Conservation (phyloP, 2,329 filamentous ascomycete genomes). For the Pestalotiopsis sp. region DNA sequence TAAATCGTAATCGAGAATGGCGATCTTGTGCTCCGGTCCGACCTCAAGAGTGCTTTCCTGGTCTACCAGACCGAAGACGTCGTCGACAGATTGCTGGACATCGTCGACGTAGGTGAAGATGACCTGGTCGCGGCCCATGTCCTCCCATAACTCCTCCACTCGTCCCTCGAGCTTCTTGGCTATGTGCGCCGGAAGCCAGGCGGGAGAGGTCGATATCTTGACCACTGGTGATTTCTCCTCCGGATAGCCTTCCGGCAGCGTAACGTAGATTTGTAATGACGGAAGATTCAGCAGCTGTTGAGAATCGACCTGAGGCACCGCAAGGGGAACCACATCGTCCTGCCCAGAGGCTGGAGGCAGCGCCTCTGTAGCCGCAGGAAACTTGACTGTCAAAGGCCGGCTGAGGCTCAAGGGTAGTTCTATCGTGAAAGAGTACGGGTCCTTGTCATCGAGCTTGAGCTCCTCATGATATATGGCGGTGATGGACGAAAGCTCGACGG, state of each 20-base stretch:
- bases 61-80: conserved; percentile 61
- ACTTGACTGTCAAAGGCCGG: conserved; percentile 58
- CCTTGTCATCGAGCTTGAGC: conserved; percentile 47
- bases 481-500: conserved; percentile 62
- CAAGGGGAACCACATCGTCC: conserved; percentile 14
- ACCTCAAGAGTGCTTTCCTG: conserved; percentile 52
- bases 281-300: conserved; percentile 61
- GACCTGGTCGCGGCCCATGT: conserved; percentile 60
- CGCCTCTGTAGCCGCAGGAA: conserved; percentile 50
- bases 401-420: conserved; percentile 60
- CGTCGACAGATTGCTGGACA: conserved; percentile 59
- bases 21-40: conserved; percentile 63
- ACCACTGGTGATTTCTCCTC: conserved; percentile 51
- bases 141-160: conserved; percentile 61
- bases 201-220: conserved; percentile 53
- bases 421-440: conserved; percentile 54
- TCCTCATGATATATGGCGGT: conserved; percentile 67
- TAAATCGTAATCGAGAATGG: conserved; percentile 77
- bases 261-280: conserved; percentile 54
- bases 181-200: conserved; percentile 56
- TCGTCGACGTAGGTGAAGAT: conserved; percentile 67
- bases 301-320: conserved; percentile 36
- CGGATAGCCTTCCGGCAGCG: conserved; percentile 62
- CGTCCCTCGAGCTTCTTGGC: conserved; percentile 54
- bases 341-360: conserved; percentile 22